Base-by-base conservation (phyloP, 371 early-diverging fungal genomes). In the Actinomortierella ambigua region DNA sequence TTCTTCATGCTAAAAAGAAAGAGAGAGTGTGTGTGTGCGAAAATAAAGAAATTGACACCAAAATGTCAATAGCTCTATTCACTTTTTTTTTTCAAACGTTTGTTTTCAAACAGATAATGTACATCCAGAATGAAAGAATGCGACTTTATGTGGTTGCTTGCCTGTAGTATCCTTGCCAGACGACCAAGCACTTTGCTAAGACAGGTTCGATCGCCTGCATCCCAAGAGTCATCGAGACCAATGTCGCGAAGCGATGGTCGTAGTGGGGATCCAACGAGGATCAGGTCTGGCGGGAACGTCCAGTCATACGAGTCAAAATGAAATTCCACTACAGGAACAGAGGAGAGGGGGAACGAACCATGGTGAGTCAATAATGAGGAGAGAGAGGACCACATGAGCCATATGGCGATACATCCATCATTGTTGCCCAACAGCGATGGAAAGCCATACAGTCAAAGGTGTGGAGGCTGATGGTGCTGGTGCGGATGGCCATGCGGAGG, bases 271-370 rank as follows among this genome's bases (percentile, higher is more conserved):
- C 73, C 73, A 29, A 57, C 53, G 27, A 73, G 44, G 15, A 73
- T 63, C 40, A 73, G 40, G n/a, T 73, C 73, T 5, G 73, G 73
- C 3, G 73, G 73, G 47, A 73, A 73, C 0, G 73, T 59, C 73
- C 73, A 73, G 40, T 73, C 63, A 57, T 66, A 66, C 15, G 73
- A 67, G 50, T 73, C 63, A 52, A 63, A 73, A 26, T 47, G 59
- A 26, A 73, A 63, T 46, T 63, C 63, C 50, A 73, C 73, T 73
- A 49, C 13, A 23, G 44, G 17, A n/a, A 22, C 9, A 20, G 18
- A 24, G 4, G 27, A 13, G 55, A 41, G 22, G 9, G 39, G 22
- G 18, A 49, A 0, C n/a, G n/a, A n/a, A n/a, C n/a, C n/a, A n/a
- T n/a, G n/a, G n/a, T n/a, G n/a, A n/a, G n/a, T n/a, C n/a, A n/a